Conservation (phyloP, 192 early-diverging fungal species). For the Entomortierella chlamydospora region DNA sequence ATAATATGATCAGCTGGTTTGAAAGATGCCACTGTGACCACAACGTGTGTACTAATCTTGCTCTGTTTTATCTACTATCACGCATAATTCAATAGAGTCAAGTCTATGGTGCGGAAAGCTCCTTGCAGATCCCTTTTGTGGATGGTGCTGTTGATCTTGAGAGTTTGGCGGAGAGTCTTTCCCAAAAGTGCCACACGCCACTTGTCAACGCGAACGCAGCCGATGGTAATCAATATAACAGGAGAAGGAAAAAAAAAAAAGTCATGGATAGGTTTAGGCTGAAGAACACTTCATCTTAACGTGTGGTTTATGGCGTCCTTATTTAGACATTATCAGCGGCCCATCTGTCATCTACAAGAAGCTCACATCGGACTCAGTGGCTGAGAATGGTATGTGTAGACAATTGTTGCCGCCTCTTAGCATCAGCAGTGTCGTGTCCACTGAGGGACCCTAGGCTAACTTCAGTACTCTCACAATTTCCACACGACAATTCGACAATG, state of each 20-base stretch:
- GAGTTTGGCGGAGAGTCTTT: conserved; percentile 27
- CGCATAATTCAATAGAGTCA: conserved; percentile 41
- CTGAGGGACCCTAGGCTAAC: too few species aligned
- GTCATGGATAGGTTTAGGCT: too few species aligned
- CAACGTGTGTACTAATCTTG: not conserved
- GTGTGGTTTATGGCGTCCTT: too few species aligned
- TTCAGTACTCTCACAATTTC: too few species aligned
- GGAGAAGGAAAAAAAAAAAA: too few species aligned
- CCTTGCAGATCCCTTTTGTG: conserved; percentile 49
- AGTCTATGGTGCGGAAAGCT: conserved; percentile 28
- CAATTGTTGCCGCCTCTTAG: not conserved
- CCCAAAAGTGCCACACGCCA: conserved; percentile 33
- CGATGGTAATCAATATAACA: not conserved
- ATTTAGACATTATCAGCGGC: conserved; percentile 2
- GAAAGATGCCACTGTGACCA: not conserved
- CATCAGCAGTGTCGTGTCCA: not conserved
- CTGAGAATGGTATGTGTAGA: conserved; percentile 24
- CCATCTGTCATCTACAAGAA: conserved; percentile 45
- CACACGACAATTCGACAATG: too few species aligned
- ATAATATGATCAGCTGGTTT: not conserved
- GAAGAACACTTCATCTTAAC: too few species aligned
- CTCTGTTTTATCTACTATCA: not conserved
- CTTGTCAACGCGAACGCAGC: conserved; percentile 8
- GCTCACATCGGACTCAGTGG: conserved; percentile 14
- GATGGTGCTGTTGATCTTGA: conserved; percentile 40